Evolutionary conservation across 169 alveolate genomes (phyloP).

Genomic region (Plasmodium gallinaceum): DNA sequence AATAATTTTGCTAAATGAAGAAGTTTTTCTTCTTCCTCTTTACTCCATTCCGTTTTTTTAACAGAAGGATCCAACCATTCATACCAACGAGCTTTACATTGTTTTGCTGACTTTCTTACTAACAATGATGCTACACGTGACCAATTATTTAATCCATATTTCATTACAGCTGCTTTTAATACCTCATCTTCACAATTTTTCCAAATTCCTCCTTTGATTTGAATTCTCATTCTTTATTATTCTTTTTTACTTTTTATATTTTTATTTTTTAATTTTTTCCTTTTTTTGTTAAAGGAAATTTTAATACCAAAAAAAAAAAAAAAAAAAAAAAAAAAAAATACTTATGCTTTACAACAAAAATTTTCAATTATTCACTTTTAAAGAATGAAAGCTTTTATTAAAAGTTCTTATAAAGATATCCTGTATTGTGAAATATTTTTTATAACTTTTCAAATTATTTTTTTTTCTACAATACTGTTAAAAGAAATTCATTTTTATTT

Average conservation of each 20-base stretch:
- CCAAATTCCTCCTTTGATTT: conserved; percentile 99
- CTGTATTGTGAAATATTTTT: too few relatives aligned
- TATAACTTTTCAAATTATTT: too few relatives aligned
- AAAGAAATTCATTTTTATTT: too few relatives aligned
- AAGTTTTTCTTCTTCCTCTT: conserved; percentile 99
- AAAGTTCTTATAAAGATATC: too few relatives aligned
- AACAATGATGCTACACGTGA: conserved; percentile 98
- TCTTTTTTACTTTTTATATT: neutral
- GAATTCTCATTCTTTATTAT: conserved; percentile 92
- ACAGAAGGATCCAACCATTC: conserved; percentile 99
- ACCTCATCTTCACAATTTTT: conserved; percentile 99
- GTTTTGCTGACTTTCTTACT: conserved; percentile 98
- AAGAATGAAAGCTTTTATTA: too few relatives aligned
- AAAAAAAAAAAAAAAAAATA: too few relatives aligned
- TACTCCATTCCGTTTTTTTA: conserved; percentile 99
- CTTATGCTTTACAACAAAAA: too few relatives aligned
- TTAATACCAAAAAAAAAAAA: too few relatives aligned
- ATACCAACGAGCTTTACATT: conserved; percentile 99
- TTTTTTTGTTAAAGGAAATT: too few relatives aligned
- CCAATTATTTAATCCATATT: conserved; percentile 99
- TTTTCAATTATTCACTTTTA: too few relatives aligned
- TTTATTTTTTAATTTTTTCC: too few relatives aligned
- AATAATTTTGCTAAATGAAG: conserved; percentile 98
- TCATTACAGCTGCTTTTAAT: conserved; percentile 99
- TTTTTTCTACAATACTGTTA: too few relatives aligned